Evolutionary conservation across 2,329 filamentous ascomycete species (phyloP).

Genomic region (Fusarium vanettenii): DNA sequence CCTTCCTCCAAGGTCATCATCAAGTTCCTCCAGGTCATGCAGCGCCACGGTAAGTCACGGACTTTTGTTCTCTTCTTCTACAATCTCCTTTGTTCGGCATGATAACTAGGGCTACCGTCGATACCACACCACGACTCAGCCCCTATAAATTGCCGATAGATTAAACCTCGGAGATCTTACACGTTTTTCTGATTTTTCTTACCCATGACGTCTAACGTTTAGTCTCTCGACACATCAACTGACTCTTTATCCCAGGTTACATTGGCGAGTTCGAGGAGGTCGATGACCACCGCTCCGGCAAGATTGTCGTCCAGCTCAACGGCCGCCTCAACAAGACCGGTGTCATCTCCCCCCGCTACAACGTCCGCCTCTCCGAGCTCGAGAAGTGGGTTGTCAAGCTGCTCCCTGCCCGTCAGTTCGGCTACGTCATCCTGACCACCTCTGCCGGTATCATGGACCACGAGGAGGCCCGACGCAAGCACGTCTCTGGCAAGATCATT

Average conservation of each 20-base stretch:
- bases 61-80: not conserved
- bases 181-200: conserved; percentile 80
- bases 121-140: conserved; percentile 83
- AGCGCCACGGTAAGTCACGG: conserved; percentile 91
- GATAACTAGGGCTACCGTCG: conserved; percentile 99
- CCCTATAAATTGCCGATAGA: conserved; percentile 99
- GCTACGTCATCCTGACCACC: conserved; percentile 98
- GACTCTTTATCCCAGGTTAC: conserved; percentile 77
- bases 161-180: conserved; percentile 90
- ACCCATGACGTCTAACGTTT: conserved; percentile 88
- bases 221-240: conserved; percentile 89
- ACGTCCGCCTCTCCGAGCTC: conserved; percentile 95
- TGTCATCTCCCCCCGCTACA: conserved; percentile 99
- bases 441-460: conserved; percentile 99
- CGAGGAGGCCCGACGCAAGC: conserved; percentile 99
- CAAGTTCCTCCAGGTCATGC: conserved; percentile 99
- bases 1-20: conserved; percentile 99
- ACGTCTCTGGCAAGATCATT: conserved; percentile 99
- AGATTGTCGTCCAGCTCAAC: conserved; percentile 99
- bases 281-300: conserved; percentile 99
- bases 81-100: conserved; percentile 76
- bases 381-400: conserved; percentile 99
- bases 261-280: conserved; percentile 99
- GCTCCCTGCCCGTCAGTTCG: conserved; percentile 99
- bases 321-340: conserved; percentile 99